Percentiles rank a stretch among this genome's conserved stretches.
phyloP scores from a whole-genome alignment of 495 filamentous ascomycete genomes.

The Filosporella fistucella region DNA sequence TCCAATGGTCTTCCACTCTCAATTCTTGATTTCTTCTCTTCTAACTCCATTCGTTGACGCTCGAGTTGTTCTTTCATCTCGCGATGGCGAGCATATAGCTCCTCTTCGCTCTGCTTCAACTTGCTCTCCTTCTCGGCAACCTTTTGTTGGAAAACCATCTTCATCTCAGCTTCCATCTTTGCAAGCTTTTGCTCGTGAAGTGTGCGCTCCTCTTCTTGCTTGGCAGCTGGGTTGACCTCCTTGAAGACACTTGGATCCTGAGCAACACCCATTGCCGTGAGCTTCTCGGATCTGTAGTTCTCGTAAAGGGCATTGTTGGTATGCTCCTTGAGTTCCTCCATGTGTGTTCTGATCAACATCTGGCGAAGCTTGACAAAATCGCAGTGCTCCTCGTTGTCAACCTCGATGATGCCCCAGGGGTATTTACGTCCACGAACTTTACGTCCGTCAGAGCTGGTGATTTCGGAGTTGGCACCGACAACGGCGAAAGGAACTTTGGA shows the following conservation, averaged over 20 bases:
- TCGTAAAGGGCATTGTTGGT: conserved; percentile 98
- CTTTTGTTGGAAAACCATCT: conserved; percentile 99
- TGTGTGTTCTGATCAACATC: conserved; percentile 99
- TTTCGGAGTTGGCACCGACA: conserved; percentile 92
- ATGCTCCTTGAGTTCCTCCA: conserved; percentile 99
- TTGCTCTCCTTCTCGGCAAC: conserved; percentile 99
- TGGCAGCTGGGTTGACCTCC: conserved; percentile 99
- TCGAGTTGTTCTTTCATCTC: conserved; percentile 99
- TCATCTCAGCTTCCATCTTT: conserved; percentile 99
- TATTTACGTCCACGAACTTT: conserved; percentile 94
- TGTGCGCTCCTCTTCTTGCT: conserved; percentile 97
- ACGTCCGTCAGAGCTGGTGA: conserved; percentile 85
- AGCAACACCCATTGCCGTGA: conserved; percentile 94
- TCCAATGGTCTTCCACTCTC: conserved; percentile 93
- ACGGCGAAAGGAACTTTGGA: conserved; percentile 99
- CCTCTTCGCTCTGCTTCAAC: conserved; percentile 97
- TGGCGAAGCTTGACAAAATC: conserved; percentile 99
- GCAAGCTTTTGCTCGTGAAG: conserved; percentile 99
- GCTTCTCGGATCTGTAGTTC: conserved; percentile 99
- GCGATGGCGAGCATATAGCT: conserved; percentile 92
- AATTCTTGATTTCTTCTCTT: conserved; percentile 93
- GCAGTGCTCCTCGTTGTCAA: conserved; percentile 99
- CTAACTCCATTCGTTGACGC: conserved; percentile 85
- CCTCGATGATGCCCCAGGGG: conserved; percentile 98
- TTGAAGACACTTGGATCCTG: conserved; percentile 99